A percentile compares a stretch with the other conserved stretches of the same genome.
phyloP scores from a whole-genome alignment of 2,329 filamentous ascomycete genomes.

The Tolypocladium tropicale region DNA sequence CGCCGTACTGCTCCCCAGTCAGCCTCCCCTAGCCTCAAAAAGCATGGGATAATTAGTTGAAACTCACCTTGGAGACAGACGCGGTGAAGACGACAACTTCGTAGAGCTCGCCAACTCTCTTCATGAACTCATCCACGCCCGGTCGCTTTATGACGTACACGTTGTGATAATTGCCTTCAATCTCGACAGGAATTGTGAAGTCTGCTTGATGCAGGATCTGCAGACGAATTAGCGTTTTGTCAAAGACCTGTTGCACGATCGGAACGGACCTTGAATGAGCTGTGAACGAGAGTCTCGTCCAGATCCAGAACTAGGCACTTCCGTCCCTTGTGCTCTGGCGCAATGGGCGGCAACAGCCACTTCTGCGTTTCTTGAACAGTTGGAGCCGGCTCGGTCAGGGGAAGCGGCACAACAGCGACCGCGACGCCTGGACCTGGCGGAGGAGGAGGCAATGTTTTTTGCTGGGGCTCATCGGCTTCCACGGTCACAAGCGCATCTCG shows the following conservation, averaged over 20 bases:
- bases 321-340: conserved; percentile 69
- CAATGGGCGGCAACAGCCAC: conserved; percentile 72
- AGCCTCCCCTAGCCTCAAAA: conserved; percentile 5
- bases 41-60: neutral
- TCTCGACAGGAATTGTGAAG: conserved; percentile 97
- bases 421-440: conserved; percentile 35
- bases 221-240: conserved; percentile 6
- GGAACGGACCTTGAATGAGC: conserved; percentile 81
- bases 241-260: too few relatives aligned
- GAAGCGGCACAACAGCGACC: conserved; percentile 29
- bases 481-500: conserved; percentile 31
- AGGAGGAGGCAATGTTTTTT: conserved; percentile 28
- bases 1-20: conserved; percentile 60
- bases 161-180: conserved; percentile 97
- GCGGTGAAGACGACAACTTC: conserved; percentile 98
- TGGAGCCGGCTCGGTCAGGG: conserved; percentile 27
- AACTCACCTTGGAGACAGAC: conserved; percentile 82
- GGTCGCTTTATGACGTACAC: conserved; percentile 99
- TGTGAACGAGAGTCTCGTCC: conserved; percentile 95
- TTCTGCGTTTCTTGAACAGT: conserved; percentile 37
- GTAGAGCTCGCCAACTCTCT: conserved; percentile 92
- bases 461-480: conserved; percentile 25
- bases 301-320: conserved; percentile 94
- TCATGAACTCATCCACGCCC: conserved; percentile 99
- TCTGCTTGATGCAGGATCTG: conserved; percentile 96